Evolutionary conservation across 1,139 yeast species (phyloP).

Genomic region (Kazachstania sp.): DNA sequence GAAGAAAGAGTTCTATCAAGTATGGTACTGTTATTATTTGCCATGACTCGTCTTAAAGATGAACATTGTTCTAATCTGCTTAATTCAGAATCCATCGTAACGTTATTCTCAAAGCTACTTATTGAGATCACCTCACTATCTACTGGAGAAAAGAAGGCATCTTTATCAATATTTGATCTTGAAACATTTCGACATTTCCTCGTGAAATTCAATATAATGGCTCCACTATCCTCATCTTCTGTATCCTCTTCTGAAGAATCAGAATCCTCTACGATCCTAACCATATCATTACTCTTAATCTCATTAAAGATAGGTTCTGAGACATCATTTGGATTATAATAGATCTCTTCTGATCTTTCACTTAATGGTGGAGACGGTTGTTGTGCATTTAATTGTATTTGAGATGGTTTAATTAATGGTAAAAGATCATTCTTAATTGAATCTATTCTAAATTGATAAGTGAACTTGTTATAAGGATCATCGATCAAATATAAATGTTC

Average conservation of each 20-base stretch:
- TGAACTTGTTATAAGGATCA: conserved; percentile 1
- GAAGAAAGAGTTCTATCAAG: not conserved
- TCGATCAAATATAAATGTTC: not conserved
- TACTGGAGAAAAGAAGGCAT: not conserved
- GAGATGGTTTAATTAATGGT: not conserved
- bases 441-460: not conserved
- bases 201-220: conserved; percentile 4
- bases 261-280: not conserved
- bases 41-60: not conserved
- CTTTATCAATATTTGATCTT: not conserved
- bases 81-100: not conserved
- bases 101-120: conserved; percentile 2
- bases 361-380: conserved; percentile 3
- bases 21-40: conserved; percentile 7
- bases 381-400: not conserved
- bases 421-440: not conserved
- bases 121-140: conserved; percentile 5
- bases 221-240: conserved; percentile 2
- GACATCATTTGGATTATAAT: not conserved
- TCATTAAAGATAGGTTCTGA: not conserved
- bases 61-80: not conserved
- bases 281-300: not conserved
- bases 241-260: conserved; percentile 10
- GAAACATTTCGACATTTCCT: not conserved
- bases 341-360: not conserved